Evolutionary conservation across 176 grass and related monocot species (phyloP).

Genomic region (Hsuehochloa calcarea): DNA sequence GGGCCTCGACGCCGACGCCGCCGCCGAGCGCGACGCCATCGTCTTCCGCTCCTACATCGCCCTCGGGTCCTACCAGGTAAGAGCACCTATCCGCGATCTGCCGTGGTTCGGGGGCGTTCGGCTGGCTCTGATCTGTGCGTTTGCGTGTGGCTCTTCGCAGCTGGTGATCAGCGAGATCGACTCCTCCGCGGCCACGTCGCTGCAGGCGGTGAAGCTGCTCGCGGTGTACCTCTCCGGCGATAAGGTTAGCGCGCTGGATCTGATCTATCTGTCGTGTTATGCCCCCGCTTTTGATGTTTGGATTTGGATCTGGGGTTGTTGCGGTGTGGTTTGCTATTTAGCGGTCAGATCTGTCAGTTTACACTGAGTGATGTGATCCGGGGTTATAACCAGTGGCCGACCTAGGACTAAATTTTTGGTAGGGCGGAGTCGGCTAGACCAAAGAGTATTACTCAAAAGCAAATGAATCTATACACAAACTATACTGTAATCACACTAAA

Average conservation of each 20-base stretch:
- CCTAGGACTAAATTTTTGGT: too few relatives aligned
- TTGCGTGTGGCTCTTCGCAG: slow-evolving; percentile 37
- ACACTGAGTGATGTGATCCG: not conserved
- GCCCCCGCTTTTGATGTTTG: not conserved
- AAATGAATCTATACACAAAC: too few relatives aligned
- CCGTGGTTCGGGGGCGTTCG: not conserved
- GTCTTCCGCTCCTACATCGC: slow-evolving; percentile 96
- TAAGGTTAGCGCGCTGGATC: slow-evolving; percentile 63
- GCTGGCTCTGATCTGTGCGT: not conserved
- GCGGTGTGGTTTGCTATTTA: not conserved
- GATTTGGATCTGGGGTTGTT: slow-evolving; percentile 35
- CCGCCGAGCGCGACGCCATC: slow-evolving; percentile 79
- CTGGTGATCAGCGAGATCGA: slow-evolving; percentile 93
- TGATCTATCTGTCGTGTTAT: not conserved
- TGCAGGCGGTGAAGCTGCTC: slow-evolving; percentile 94
- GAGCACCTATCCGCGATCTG: not conserved
- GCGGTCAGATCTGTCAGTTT: slow-evolving; percentile 22
- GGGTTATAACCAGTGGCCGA: not conserved
- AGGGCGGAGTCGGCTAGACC: too few relatives aligned
- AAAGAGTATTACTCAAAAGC: too few relatives aligned
- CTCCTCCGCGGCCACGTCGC: slow-evolving; percentile 75
- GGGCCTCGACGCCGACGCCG: slow-evolving; percentile 59
- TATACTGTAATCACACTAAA: too few relatives aligned
- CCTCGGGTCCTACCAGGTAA: slow-evolving; percentile 92
- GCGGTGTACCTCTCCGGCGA: slow-evolving; percentile 71